Evolutionary conservation across 2,329 filamentous ascomycete genomes (phyloP), one percentile per base, ranked within the genome.

Genomic region (Hirsutella minnesotensis): DNA sequence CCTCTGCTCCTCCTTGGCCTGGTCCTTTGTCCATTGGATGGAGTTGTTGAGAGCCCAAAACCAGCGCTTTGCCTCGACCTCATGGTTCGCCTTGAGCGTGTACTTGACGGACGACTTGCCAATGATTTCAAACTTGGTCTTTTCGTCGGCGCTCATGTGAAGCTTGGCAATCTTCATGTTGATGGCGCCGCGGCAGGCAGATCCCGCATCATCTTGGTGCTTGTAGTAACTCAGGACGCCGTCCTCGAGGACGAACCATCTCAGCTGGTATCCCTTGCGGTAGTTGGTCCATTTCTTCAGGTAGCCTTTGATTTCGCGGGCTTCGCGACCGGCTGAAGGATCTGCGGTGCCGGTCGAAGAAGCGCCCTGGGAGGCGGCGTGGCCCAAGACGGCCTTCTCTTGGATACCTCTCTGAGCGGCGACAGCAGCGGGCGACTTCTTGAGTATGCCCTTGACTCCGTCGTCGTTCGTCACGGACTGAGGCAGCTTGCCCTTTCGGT

Each of bases 261-360:
- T 76, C 49, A 98, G 64, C 66, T 98, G 95, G 67, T 95, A 98
- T 9, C 92, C 92, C 58, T 86, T 89, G 19, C 90, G 89, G 60
- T 98, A 98, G 60, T 98, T 98, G 39, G 92, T 98, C 92, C 92
- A 98, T 62, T 98, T 98, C 67, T 95, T 96, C 44, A 98, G 70
- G 60, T 96, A 98, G 7, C 92, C 92, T 67, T 94, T 95, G 86
- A 98, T 96, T 64, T 96, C 90, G 39, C 89, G 77, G 16, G 86
- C 84, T 57, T 98, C 92, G 51, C 90, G 88, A 15, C 84, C 83
- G 21, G 83, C 84, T 45, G 80, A 61, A 18, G 76, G 68, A 50
- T 84, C 75, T 9, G 73, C 69, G 15, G 79, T 69, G 2, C 67
- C 63, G 21, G 76, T 68, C 13, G 70, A 60, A 9, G 70, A 65